A percentile compares a stretch with the other conserved stretches of the same genome.
phyloP scores from a whole-genome alignment of 2,329 filamentous ascomycete species.

The Scytalidium sp. region DNA sequence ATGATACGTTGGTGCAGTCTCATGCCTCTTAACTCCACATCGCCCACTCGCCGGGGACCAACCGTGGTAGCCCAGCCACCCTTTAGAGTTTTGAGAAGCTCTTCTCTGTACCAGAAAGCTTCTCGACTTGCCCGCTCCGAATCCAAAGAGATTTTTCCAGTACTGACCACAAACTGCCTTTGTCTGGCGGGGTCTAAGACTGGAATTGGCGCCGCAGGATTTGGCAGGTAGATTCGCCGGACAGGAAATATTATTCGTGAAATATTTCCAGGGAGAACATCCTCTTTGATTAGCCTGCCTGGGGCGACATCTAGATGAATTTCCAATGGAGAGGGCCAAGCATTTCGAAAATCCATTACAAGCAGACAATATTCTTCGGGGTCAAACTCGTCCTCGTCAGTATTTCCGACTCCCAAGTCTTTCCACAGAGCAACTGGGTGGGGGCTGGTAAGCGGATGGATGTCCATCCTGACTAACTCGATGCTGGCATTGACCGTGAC shows the following conservation, averaged over 20 bases:
- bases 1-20: slow-evolving; percentile 76
- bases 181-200: slow-evolving; percentile 77
- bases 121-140: slow-evolving; percentile 75
- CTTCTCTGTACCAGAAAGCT: slow-evolving; percentile 88
- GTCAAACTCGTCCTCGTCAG: slow-evolving; percentile 31
- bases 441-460: slow-evolving; percentile 67
- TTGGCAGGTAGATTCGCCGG: slow-evolving; percentile 70
- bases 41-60: slow-evolving; percentile 54
- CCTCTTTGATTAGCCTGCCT: slow-evolving; percentile 35
- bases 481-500: slow-evolving; percentile 92
- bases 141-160: slow-evolving; percentile 74
- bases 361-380: slow-evolving; percentile 72
- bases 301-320: slow-evolving; percentile 51
- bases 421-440: slow-evolving; percentile 63
- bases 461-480: slow-evolving; percentile 76
- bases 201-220: slow-evolving; percentile 75
- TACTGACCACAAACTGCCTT: slow-evolving; percentile 88
- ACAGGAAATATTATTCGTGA: slow-evolving; percentile 74
- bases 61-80: slow-evolving; percentile 66
- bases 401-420: slow-evolving; percentile 27
- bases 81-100: slow-evolving; percentile 66
- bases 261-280: slow-evolving; percentile 65
- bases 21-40: slow-evolving; percentile 73
- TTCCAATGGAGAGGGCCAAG: slow-evolving; percentile 78
- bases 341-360: slow-evolving; percentile 81